Conservation (phyloP, 805 yeast genomes). For the Yamadazyma philogaea region DNA sequence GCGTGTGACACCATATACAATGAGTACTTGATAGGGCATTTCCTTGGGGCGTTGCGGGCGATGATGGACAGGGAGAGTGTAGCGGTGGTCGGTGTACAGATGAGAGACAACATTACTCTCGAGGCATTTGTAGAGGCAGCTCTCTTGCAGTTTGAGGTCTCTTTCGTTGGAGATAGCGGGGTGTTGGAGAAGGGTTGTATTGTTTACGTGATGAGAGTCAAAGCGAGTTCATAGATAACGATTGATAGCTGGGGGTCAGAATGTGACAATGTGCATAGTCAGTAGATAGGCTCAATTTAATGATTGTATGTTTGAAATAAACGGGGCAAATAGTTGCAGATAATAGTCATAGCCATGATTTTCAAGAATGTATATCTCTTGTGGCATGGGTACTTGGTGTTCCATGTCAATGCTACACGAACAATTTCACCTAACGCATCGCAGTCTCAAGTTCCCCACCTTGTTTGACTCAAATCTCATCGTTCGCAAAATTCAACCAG, state of each 20-base stretch:
- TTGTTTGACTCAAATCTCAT: no score
- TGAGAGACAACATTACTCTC: conserved; percentile 50
- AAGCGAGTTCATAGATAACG: not conserved
- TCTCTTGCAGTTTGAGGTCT: conserved; percentile 33
- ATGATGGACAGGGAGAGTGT: conserved; percentile 37
- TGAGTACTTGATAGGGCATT: conserved; percentile 51
- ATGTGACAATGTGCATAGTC: not conserved
- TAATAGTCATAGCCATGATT: no score
- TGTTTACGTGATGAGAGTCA: conserved; percentile 27
- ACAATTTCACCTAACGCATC: no score
- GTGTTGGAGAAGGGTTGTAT: conserved; percentile 43
- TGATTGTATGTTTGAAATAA: no score
- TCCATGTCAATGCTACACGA: no score
- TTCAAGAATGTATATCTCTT: no score
- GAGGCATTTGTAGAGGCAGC: conserved; percentile 43
- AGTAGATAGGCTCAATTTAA: no score
- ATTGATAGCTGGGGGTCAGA: not conserved
- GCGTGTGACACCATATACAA: conserved; percentile 70
- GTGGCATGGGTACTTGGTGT: no score
- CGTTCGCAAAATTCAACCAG: not conserved
- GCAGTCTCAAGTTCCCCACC: no score
- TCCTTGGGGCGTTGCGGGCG: conserved; percentile 41
- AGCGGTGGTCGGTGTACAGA: conserved; percentile 47
- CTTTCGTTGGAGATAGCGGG: conserved; percentile 26
- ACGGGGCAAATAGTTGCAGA: no score